phyloP scores from a whole-genome alignment of 2,329 filamentous ascomycete species.

The Magnaporthales sp. region DNA sequence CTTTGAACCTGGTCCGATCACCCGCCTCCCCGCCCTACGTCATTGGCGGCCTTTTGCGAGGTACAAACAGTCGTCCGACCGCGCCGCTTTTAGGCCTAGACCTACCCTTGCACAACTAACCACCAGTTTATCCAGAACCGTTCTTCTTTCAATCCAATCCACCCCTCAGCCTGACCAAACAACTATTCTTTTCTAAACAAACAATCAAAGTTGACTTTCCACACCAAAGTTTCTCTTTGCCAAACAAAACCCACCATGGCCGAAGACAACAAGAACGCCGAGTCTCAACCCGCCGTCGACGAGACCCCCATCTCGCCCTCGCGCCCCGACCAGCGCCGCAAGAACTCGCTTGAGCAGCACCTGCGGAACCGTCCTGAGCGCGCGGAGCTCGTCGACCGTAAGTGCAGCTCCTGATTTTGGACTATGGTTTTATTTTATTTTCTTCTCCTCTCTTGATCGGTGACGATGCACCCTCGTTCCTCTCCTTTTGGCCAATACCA shows the following conservation, averaged over 20 bases:
- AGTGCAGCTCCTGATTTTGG: slow-evolving; percentile 15
- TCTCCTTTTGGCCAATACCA: not conserved
- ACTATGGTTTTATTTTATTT: not conserved
- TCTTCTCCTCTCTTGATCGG: not conserved
- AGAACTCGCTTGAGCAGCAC: slow-evolving; percentile 66
- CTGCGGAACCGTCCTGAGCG: slow-evolving; percentile 66
- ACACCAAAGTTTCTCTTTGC: not conserved
- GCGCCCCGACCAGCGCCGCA: slow-evolving; percentile 38
- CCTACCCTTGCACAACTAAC: not conserved
- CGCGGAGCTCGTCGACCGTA: slow-evolving; percentile 72
- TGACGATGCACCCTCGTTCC: not conserved
- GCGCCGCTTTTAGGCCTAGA: not conserved
- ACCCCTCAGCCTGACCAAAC: not conserved
- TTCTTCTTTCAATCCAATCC: not conserved
- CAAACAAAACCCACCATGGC: slow-evolving; percentile 20
- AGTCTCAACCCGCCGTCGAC: slow-evolving; percentile 33
- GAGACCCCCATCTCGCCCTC: slow-evolving; percentile 49
- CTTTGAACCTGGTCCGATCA: not conserved
- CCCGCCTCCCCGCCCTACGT: not conserved
- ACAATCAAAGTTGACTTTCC: not conserved
- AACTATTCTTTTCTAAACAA: not conserved
- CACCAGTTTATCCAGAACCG: not conserved
- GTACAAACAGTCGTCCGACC: not conserved
- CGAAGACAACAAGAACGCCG: slow-evolving; percentile 17
- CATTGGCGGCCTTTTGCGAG: not conserved